Evolutionary conservation across 768 basidiomycete species (phyloP).

Genomic region (Saitozyma podzolica): DNA sequence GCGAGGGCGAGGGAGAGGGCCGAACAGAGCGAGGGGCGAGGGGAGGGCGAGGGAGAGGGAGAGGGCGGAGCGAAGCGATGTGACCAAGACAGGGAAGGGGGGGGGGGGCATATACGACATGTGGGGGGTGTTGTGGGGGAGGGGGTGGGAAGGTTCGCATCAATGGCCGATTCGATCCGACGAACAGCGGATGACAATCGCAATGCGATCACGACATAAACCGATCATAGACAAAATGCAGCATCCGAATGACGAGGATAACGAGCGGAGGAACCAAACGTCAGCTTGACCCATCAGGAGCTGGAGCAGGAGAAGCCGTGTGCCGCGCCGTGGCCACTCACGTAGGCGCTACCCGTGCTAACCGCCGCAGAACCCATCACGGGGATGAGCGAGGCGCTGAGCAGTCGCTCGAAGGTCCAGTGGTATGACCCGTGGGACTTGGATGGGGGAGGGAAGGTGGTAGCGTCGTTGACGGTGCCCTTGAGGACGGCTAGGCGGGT

Average conservation of each 20-base stretch:
- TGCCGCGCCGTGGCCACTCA: constrained; percentile 26
- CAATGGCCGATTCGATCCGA: too few relatives aligned
- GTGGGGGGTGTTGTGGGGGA: too few relatives aligned
- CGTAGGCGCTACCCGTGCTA: constrained; percentile 69
- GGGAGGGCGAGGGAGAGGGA: neutral
- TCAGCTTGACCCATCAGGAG: too few relatives aligned
- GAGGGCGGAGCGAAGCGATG: too few relatives aligned
- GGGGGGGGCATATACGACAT: too few relatives aligned
- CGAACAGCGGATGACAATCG: too few relatives aligned
- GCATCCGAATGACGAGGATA: too few relatives aligned
- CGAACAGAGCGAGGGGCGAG: neutral
- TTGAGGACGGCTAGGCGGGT: constrained; percentile 68
- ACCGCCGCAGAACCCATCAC: constrained; percentile 83
- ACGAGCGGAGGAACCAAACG: neutral
- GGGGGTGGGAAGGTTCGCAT: too few relatives aligned
- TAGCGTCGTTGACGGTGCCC: constrained; percentile 94
- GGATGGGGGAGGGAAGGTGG: constrained; percentile 77
- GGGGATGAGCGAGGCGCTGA: constrained; percentile 84
- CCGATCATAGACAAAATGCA: neutral
- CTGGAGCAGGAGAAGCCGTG: too few relatives aligned
- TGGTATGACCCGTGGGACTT: constrained; percentile 85
- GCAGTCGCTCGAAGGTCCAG: constrained; percentile 88
- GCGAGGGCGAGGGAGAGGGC: neutral
- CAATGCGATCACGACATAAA: neutral
- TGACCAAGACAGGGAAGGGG: too few relatives aligned